Conservation (phyloP, 805 yeast genomes). For the Candida mattraensis region DNA sequence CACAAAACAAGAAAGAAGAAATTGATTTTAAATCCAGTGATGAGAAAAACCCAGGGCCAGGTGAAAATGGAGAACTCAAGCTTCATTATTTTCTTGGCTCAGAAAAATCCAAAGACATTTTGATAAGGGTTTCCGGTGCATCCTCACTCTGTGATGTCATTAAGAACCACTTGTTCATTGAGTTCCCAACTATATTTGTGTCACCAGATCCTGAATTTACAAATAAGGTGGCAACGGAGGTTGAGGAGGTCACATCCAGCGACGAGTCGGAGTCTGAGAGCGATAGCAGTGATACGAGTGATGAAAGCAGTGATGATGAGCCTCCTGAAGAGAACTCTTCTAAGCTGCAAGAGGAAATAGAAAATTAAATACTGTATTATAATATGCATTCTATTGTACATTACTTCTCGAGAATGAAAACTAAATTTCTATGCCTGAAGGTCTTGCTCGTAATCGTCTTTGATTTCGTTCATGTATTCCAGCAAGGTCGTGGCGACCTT, state of each 20-base stretch:
- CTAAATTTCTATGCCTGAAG: background rate
- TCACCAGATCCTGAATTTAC: slow-evolving; percentile 30
- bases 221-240: slow-evolving; percentile 28
- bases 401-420: background rate
- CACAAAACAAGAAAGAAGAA: too few relatives aligned
- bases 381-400: background rate
- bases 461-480: slow-evolving; percentile 17
- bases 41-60: slow-evolving; percentile 26
- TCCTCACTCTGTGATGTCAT: slow-evolving; percentile 48
- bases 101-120: slow-evolving; percentile 22
- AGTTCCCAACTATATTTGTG: slow-evolving; percentile 70
- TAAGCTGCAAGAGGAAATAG: background rate
- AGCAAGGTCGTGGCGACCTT: slow-evolving; percentile 18
- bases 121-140: slow-evolving; percentile 38
- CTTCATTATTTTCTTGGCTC: slow-evolving; percentile 14
- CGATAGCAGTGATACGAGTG: slow-evolving; percentile 8
- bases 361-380: background rate
- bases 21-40: too few relatives aligned
- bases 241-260: slow-evolving; percentile 17
- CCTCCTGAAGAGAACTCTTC: slow-evolving; percentile 29
- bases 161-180: slow-evolving; percentile 62
- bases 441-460: slow-evolving; percentile 17
- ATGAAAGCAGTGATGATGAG: slow-evolving; percentile 15
- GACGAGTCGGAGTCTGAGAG: slow-evolving; percentile 1
- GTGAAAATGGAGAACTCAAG: slow-evolving; percentile 14